Evolutionary conservation across 2,329 filamentous ascomycete genomes (phyloP).

Genomic region (Xylaria arbuscula): DNA sequence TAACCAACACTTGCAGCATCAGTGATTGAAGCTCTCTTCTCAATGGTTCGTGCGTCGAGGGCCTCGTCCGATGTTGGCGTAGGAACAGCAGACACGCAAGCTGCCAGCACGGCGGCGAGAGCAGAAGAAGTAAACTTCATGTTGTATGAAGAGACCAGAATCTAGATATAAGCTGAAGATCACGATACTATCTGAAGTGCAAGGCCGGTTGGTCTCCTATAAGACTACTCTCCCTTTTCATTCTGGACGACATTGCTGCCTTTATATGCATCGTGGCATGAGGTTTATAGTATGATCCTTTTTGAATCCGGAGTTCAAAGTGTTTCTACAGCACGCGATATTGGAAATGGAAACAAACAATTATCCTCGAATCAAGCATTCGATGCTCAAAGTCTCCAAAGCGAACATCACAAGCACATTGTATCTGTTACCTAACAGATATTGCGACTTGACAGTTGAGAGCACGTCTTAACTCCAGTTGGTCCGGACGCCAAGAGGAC

Average conservation of each 20-base stretch:
- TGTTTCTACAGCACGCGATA: conserved; percentile 10
- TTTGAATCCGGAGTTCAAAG: conserved; percentile 3
- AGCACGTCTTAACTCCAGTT: conserved; percentile 11
- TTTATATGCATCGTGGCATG: conserved; percentile 29
- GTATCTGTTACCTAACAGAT: not conserved
- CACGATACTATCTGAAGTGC: not conserved
- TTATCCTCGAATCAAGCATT: conserved; percentile 39
- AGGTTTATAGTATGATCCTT: conserved; percentile 4
- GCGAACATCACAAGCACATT: not conserved
- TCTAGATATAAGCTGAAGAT: conserved; percentile 4
- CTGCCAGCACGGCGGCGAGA: conserved; percentile 36
- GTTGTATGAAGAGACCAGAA: conserved; percentile 16
- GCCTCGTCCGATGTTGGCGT: conserved; percentile 39
- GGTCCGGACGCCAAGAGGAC: conserved; percentile 4
- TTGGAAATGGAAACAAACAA: conserved; percentile 19
- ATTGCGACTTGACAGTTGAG: too few relatives aligned
- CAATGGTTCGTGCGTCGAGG: conserved; percentile 38
- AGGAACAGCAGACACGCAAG: conserved; percentile 39
- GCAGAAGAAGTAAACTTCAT: conserved; percentile 44
- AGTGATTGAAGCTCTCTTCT: conserved; percentile 42
- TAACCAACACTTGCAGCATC: conserved; percentile 43
- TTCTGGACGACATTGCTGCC: conserved; percentile 1
- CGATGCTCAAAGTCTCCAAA: not conserved
- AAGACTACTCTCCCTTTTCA: conserved; percentile 1
- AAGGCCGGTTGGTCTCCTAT: conserved; percentile 8